Evolutionary conservation across 1,139 yeast genomes (phyloP).

Genomic region (Ashbya aceris): DNA sequence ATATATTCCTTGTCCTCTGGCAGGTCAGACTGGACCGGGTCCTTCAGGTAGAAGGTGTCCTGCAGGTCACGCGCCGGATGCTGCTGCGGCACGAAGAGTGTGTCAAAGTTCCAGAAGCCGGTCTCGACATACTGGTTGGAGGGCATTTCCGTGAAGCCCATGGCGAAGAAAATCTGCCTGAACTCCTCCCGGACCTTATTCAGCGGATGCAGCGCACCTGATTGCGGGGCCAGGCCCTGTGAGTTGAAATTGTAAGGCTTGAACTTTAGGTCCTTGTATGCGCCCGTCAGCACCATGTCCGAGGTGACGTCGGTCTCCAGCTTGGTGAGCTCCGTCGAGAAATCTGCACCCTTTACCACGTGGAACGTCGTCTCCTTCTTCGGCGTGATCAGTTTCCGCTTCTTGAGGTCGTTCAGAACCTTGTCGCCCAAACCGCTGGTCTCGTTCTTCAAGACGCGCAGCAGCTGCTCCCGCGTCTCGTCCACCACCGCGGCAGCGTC

Average conservation of each 20-base stretch:
- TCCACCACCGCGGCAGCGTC: slow-evolving; percentile 40
- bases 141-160: slow-evolving; percentile 99
- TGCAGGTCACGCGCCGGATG: slow-evolving; percentile 99
- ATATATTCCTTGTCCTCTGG: slow-evolving; percentile 77
- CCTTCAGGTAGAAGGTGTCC: slow-evolving; percentile 94
- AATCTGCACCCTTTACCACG: slow-evolving; percentile 73
- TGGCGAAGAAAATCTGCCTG: slow-evolving; percentile 90
- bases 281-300: slow-evolving; percentile 74
- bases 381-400: slow-evolving; percentile 75
- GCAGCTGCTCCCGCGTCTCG: slow-evolving; percentile 55
- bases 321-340: slow-evolving; percentile 69
- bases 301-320: slow-evolving; percentile 89
- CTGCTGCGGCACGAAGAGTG: slow-evolving; percentile 95
- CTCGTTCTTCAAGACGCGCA: slow-evolving; percentile 38
- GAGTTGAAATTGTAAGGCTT: slow-evolving; percentile 95
- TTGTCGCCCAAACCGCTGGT: slow-evolving; percentile 55
- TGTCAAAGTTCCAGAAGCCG: slow-evolving; percentile 98
- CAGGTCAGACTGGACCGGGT: slow-evolving; percentile 68
- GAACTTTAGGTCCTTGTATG: slow-evolving; percentile 79
- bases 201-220: slow-evolving; percentile 95
- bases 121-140: slow-evolving; percentile 95
- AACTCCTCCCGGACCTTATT: slow-evolving; percentile 96
- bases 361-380: slow-evolving; percentile 68
- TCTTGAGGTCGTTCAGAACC: slow-evolving; percentile 76
- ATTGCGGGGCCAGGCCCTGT: slow-evolving; percentile 76